Percentiles rank a stretch among this genome's conserved stretches.
Evolutionary conservation across 179 eudicot species (phyloP).

Genomic region (Silene coronaria): DNA sequence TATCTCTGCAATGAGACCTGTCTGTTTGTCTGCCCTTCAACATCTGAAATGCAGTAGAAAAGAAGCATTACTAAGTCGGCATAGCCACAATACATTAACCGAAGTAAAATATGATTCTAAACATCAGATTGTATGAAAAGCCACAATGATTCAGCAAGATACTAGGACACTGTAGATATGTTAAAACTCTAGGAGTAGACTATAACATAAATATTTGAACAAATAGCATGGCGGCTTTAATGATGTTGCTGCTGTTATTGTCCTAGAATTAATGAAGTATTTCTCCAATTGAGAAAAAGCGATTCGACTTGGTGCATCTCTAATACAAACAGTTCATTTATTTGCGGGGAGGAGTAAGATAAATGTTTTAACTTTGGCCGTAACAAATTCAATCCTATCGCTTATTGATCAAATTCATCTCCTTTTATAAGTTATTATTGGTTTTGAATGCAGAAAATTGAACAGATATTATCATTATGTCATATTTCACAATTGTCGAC

Average conservation of each 20-base stretch:
- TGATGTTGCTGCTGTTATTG: no score
- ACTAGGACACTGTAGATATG: no score
- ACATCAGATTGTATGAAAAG: not conserved
- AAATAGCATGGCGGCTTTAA: not conserved
- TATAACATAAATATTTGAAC: no score
- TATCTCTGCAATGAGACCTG: slow-evolving; percentile 82
- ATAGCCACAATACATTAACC: slow-evolving; percentile 6
- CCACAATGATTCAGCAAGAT: not conserved
- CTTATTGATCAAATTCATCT: not conserved
- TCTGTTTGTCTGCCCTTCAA: slow-evolving; percentile 62
- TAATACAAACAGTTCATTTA: not conserved
- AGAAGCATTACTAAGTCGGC: slow-evolving; percentile 12
- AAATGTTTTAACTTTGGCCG: not conserved
- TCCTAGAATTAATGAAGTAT: not conserved
- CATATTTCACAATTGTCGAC: not conserved
- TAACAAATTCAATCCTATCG: not conserved
- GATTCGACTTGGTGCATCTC: not conserved
- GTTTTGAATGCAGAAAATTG: not conserved
- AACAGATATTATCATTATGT: not conserved
- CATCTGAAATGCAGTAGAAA: slow-evolving; percentile 33
- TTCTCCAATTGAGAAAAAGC: not conserved
- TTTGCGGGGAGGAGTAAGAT: not conserved
- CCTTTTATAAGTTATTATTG: not conserved
- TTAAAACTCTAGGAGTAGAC: no score
- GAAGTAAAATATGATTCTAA: not conserved